Evolutionary conservation across 1,284 basidiomycete genomes (phyloP), one percentile per base, ranked within the genome.

Genomic region (Prillingera fragicola): DNA sequence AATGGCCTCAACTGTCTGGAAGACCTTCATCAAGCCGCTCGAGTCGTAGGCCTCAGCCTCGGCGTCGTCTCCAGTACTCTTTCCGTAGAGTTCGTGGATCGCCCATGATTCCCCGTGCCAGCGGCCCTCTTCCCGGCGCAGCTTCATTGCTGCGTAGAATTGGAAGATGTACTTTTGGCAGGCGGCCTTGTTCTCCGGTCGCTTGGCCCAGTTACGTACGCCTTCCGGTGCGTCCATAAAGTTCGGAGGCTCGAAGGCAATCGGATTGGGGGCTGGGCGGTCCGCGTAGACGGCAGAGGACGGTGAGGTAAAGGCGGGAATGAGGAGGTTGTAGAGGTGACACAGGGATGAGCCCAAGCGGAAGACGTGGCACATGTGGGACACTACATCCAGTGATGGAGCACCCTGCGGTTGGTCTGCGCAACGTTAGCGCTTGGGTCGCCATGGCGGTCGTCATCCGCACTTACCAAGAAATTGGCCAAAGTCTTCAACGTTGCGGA

Each of bases 281-380:
- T 77, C 76, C 46, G 80, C 58, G 35, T 60, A 78, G 8, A 78
- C 68, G 42, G 77, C 71, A 45, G 73, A 65, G 14, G 61, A 52
- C 33, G 80, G 78, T 51, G 77, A 76, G 46, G 79, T 44, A 45
- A 72, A 78, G 9, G 77, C 67, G 45, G 78, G 75, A 23, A 85
- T 85, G 46, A 94, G 82, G 62, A 85, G 81, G 74, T 98, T 95
- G 78, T 87, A 94, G 59, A 98, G 83, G 73, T 85, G 91, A 74
- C 90, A 94, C 52, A 98, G 84, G 27, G 92, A 85, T 25, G 88
- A 84, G 50, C 95, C 94, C 33, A 92, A 80, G 27, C 89, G 84
- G 72, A 98, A 87, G 65, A 86, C 82, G 65, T 92, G 87, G 83
- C 91, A 92, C 38, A 96, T 81, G 70, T 92, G 88, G 32, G 87